phyloP scores from a whole-genome alignment of 2,329 filamentous ascomycete species.

The Fusarium sp. region DNA sequence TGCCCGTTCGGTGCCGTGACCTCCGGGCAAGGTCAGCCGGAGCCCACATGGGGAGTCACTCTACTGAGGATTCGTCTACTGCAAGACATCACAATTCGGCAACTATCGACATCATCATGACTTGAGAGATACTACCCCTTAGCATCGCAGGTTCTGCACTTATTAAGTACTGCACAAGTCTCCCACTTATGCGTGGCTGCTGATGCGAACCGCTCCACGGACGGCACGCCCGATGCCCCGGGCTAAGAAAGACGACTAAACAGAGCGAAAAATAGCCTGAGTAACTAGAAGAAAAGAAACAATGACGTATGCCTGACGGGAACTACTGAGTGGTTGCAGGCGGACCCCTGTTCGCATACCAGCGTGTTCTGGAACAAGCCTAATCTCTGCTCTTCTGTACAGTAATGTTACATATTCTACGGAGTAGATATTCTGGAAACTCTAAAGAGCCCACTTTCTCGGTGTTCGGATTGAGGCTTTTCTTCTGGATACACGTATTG shows the following conservation, averaged over 20 bases:
- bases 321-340: conserved; percentile 26
- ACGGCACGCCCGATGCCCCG: conserved; percentile 24
- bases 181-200: conserved; percentile 12
- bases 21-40: conserved; percentile 38
- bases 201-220: conserved; percentile 2
- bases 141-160: not conserved
- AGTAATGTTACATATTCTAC: conserved; percentile 15
- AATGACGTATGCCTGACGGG: conserved; percentile 36
- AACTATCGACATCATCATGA: conserved; percentile 20
- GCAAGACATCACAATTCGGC: conserved; percentile 12
- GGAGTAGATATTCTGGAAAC: not conserved
- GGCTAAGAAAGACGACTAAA: not conserved
- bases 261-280: not conserved
- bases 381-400: not conserved
- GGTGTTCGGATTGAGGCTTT: not conserved
- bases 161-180: conserved; percentile 17
- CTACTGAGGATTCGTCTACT: not conserved
- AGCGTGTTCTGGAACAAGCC: conserved; percentile 16
- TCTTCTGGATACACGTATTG: not conserved
- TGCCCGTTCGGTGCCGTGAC: conserved; percentile 37
- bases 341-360: conserved; percentile 12
- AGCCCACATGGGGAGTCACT: conserved; percentile 24
- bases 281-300: not conserved
- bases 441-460: not conserved
- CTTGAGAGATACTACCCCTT: conserved; percentile 4